phyloP scores from a whole-genome alignment of 83 land plant species.

The Picea mariana region DNA sequence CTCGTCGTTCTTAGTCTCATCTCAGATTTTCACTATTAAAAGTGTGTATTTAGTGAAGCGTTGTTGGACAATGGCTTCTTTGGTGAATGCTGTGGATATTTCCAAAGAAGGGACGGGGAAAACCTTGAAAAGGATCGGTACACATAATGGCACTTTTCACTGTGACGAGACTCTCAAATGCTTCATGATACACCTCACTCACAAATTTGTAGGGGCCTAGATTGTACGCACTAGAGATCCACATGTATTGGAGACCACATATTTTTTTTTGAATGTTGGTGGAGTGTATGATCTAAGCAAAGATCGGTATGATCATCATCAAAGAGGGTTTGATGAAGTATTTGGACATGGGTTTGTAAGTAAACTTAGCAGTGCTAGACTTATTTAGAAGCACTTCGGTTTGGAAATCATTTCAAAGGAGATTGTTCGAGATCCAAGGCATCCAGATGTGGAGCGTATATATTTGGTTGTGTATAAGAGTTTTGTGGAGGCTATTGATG shows the following conservation, averaged over 20 bases:
- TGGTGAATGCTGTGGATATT: background rate
- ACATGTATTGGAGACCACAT: conserved; percentile 26
- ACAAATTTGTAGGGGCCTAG: conserved; percentile 75
- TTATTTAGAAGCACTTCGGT: conserved; percentile 41
- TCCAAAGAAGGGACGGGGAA: background rate
- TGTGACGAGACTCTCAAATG: conserved; percentile 98
- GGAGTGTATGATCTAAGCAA: too few species aligned
- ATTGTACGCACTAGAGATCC: conserved; percentile 83
- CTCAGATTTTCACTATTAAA: background rate
- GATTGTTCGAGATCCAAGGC: conserved; percentile 59
- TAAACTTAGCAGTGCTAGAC: too few species aligned
- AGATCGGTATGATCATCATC: too few species aligned
- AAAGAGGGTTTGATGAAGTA: too few species aligned
- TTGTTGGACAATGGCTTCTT: background rate
- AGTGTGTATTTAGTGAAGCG: background rate
- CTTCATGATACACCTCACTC: conserved; percentile 94
- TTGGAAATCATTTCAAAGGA: conserved; percentile 92
- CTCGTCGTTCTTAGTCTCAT: too few species aligned
- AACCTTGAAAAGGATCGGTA: conserved; percentile 58
- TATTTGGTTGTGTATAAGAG: conserved; percentile 85
- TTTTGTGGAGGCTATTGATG: conserved; percentile 96
- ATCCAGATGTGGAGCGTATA: conserved; percentile 71
- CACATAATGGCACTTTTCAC: conserved; percentile 97
- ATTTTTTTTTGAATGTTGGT: too few species aligned
- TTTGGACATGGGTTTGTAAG: too few species aligned